Conservation (phyloP, 1,139 yeast species). For the Candida glucosophila region DNA sequence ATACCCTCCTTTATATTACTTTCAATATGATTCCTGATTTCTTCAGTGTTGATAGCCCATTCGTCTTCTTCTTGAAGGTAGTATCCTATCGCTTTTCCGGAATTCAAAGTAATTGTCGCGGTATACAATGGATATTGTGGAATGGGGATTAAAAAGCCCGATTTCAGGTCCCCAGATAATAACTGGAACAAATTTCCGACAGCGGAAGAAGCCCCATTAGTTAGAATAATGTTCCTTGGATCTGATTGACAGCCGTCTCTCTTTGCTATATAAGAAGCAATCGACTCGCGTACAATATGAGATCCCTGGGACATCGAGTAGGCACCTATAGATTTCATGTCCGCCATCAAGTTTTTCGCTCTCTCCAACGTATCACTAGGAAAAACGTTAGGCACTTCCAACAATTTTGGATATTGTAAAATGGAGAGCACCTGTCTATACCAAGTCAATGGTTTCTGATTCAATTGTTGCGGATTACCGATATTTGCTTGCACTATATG, state of each 20-base stretch:
- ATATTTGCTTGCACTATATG: constrained; percentile 82
- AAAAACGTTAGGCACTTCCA: constrained; percentile 32
- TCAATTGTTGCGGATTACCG: constrained; percentile 95
- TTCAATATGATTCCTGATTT: constrained; percentile 49
- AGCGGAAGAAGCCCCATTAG: constrained; percentile 92
- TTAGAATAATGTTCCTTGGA: constrained; percentile 69
- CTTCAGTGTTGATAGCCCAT: constrained; percentile 76
- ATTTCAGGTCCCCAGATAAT: constrained; percentile 52
- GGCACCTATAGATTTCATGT: constrained; percentile 84
- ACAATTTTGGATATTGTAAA: constrained; percentile 72
- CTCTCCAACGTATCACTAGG: constrained; percentile 69
- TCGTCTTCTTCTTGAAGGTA: constrained; percentile 67
- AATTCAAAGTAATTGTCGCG: constrained; percentile 53
- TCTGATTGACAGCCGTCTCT: constrained; percentile 49
- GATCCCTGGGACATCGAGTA: constrained; percentile 92
- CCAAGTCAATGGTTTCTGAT: constrained; percentile 91
- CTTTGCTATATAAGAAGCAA: constrained; percentile 74
- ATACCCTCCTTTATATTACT: constrained; percentile 48
- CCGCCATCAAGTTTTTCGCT: constrained; percentile 50
- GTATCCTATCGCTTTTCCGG: constrained; percentile 82
- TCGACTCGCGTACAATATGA: constrained; percentile 55
- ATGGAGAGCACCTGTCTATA: constrained; percentile 84
- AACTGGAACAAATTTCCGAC: constrained; percentile 70
- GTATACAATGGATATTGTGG: constrained; percentile 97
- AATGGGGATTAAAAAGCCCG: constrained; percentile 90